Evolutionary conservation across 1,139 yeast genomes (phyloP), one percentile per base, ranked within the genome.

Genomic region (Geotrichum klebahnii): DNA sequence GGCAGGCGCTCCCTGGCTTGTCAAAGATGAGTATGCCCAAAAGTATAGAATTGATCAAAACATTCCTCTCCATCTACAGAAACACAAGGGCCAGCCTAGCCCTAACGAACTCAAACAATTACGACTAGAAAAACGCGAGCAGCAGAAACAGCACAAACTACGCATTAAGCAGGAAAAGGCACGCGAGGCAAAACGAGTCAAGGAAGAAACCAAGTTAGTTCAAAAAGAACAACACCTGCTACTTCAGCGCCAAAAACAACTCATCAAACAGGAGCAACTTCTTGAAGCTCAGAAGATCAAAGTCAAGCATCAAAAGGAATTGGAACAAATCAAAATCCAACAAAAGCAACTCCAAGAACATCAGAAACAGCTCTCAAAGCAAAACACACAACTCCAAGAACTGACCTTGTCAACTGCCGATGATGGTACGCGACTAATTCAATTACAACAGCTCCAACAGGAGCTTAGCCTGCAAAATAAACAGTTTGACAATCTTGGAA

Each of bases 1-100:
- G 73, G 76, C 84, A 40, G 97, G 97, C 1, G 95, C 97, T 2
- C 97, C 98, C 1, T 92, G 97, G 97, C 82, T 92, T 17, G 95
- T 92, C n/a, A 85, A 84, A 64, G 81, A 79, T 31, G 81, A 82
- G 58, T 88, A 80, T 64, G 74, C 74, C 8, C 57, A 56, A 29
- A 61, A 58, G 51, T 67, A 69, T 58, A 52, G 67, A 48, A 65
- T 71, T 44, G 69, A 69, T 43, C 63, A 66, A 26, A 61, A 57
- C 36, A 55, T 67, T 37, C 73, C 73, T 1, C 54, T 57, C 16
- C 65, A 68, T 44, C 53, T 68, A 26, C 58, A 51, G 40, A 48
- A 54, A 24, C 55, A 54, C 36, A 56, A 58, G 24, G 48, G 52
- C 23, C 52, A 48, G 26, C 57, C 52, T 5, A 44, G 51, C 3